These are phyloP conservation scores for Diospyros kaki DNA, from an alignment of 148 eudicot genomes.

Conservation along the genomic window DNA sequence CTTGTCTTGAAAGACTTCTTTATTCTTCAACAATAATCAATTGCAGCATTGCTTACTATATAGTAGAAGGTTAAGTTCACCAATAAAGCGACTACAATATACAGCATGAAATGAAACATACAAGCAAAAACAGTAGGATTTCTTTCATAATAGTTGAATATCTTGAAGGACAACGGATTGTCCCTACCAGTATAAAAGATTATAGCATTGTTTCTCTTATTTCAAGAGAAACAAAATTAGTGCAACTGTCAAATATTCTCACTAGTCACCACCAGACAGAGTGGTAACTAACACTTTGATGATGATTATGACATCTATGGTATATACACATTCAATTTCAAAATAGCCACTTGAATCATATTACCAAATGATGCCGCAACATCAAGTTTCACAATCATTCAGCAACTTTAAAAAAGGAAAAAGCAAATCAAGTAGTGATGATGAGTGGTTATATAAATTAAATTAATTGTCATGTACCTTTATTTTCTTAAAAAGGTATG, in stretches of 20 bases:
- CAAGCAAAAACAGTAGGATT: background rate
- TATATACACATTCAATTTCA: background rate
- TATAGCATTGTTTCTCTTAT: background rate
- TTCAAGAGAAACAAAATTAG: background rate
- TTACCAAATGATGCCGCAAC: constrained; percentile 1
- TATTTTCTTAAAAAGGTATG: constrained; percentile 95
- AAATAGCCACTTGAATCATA: background rate
- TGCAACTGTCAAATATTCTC: background rate
- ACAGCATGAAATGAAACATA: background rate
- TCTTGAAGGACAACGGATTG: background rate
- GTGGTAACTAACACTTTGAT: background rate
- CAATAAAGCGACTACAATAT: too few relatives aligned
- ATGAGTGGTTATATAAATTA: background rate
- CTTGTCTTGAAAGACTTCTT: too few relatives aligned
- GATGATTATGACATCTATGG: background rate
- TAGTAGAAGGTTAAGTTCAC: too few relatives aligned
- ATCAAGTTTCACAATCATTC: background rate
- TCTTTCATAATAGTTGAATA: background rate
- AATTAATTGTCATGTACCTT: constrained; percentile 48
- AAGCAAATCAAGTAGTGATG: background rate
- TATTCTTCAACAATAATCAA: too few relatives aligned
- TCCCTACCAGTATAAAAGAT: background rate
- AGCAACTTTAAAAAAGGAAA: background rate
- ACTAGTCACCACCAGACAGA: background rate
- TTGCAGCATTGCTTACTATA: too few relatives aligned